Percentiles rank a stretch among this genome's conserved stretches.
Conservation (phyloP, 1,284 basidiomycete genomes). For the Porogramme epimiltina region DNA sequence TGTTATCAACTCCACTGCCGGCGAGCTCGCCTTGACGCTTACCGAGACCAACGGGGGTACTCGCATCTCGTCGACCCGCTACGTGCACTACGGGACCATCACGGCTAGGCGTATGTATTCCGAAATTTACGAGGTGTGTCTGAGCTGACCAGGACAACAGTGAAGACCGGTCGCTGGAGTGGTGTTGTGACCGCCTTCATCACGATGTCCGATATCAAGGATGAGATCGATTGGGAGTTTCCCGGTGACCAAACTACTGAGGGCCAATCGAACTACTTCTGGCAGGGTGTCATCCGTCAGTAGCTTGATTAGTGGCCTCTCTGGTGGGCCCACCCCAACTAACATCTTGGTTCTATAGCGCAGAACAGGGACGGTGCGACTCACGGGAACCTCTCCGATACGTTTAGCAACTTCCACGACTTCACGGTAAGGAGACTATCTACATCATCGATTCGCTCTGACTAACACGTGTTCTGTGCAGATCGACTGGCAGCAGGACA, state of each 20-base stretch:
- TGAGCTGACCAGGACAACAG: constrained; percentile 32
- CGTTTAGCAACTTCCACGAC: constrained; percentile 72
- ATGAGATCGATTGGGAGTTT: constrained; percentile 89
- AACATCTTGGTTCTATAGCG: constrained; percentile 30
- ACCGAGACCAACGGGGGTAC: constrained; percentile 75
- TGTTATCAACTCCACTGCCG: constrained; percentile 62
- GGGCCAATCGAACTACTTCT: constrained; percentile 80
- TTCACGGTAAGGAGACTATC: constrained; percentile 59
- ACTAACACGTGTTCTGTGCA: constrained; percentile 28
- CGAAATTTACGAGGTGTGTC: background rate
- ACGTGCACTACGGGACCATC: constrained; percentile 80
- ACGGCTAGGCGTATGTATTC: constrained; percentile 60
- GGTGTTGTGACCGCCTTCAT: constrained; percentile 86
- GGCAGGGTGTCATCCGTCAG: constrained; percentile 76
- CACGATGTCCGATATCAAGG: constrained; percentile 83
- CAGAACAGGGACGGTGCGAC: constrained; percentile 46
- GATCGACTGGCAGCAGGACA: constrained; percentile 79
- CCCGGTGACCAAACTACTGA: constrained; percentile 60
- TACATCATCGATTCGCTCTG: background rate
- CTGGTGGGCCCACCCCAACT: background rate
- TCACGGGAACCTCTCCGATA: constrained; percentile 55
- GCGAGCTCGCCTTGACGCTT: constrained; percentile 66
- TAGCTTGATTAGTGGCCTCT: constrained; percentile 12
- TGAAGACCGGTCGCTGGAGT: constrained; percentile 70
- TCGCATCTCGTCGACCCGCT: constrained; percentile 76